These are phyloP conservation scores for Suillus brevipes DNA, from an alignment of 768 basidiomycete species.

Conservation along the genomic window DNA sequence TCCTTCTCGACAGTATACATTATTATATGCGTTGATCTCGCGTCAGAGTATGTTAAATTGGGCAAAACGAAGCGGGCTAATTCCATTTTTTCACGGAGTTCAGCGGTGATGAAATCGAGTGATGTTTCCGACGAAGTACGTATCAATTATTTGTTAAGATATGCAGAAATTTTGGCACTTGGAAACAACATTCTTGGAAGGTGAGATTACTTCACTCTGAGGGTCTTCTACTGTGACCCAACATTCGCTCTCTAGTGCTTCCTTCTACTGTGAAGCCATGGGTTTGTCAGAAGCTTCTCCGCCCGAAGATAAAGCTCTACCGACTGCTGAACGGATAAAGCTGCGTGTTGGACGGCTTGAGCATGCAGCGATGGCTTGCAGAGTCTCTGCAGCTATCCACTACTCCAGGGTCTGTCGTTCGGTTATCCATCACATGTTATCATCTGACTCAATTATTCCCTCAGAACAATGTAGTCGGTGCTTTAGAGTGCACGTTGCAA, in stretches of 20 bases:
- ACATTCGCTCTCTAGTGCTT: slow-evolving; percentile 36
- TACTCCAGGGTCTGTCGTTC: slow-evolving; percentile 53
- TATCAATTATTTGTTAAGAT: slow-evolving; percentile 58
- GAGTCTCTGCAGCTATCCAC: slow-evolving; percentile 69
- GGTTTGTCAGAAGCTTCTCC: slow-evolving; percentile 43
- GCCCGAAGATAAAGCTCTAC: slow-evolving; percentile 45
- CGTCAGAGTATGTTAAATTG: slow-evolving; percentile 74
- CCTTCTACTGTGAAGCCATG: slow-evolving; percentile 62
- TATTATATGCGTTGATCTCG: slow-evolving; percentile 65
- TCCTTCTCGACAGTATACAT: slow-evolving; percentile 51
- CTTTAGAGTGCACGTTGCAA: slow-evolving; percentile 61
- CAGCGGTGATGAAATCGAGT: slow-evolving; percentile 44
- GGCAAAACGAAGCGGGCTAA: slow-evolving; percentile 73
- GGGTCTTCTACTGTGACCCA: slow-evolving; percentile 1
- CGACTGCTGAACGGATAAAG: slow-evolving; percentile 59
- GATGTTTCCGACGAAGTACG: slow-evolving; percentile 52
- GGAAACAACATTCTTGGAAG: slow-evolving; percentile 60
- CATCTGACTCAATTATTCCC: not conserved
- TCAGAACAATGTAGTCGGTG: slow-evolving; percentile 61
- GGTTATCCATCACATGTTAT: not conserved
- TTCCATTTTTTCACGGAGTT: slow-evolving; percentile 59
- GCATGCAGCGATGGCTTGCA: slow-evolving; percentile 69
- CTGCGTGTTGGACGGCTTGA: slow-evolving; percentile 61
- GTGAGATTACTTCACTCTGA: slow-evolving; percentile 35
- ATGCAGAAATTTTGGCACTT: slow-evolving; percentile 64